Evolutionary conservation across 768 basidiomycete genomes (phyloP).

Genomic region (Russula lepida): DNA sequence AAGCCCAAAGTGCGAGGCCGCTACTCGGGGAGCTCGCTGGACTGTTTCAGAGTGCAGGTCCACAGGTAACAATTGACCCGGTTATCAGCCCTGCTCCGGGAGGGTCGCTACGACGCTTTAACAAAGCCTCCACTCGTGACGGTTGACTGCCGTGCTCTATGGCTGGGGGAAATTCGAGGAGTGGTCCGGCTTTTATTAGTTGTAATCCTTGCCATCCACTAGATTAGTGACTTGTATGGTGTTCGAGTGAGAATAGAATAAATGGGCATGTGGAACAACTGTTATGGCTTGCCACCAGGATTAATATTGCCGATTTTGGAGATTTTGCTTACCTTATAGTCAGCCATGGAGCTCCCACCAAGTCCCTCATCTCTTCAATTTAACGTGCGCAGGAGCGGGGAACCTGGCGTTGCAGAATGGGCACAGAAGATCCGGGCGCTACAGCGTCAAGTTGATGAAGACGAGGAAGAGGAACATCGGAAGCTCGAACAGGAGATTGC

Average conservation of each 20-base stretch:
- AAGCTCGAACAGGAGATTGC: constrained; percentile 52
- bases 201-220: too few species aligned
- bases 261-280: too few species aligned
- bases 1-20: constrained; percentile 5
- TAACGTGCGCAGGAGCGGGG: constrained; percentile 34
- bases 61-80: neutral
- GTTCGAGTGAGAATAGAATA: too few species aligned
- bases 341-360: constrained; percentile 16
- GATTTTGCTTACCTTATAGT: neutral
- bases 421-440: constrained; percentile 70
- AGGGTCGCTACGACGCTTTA: neutral
- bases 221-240: too few species aligned
- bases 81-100: neutral
- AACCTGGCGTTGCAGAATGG: constrained; percentile 72
- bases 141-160: neutral
- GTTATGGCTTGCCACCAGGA: neutral
- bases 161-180: neutral
- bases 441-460: constrained; percentile 73
- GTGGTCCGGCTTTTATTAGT: neutral
- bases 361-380: constrained; percentile 16
- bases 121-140: neutral
- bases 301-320: constrained; percentile 12
- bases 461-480: constrained; percentile 69
- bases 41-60: constrained; percentile 3
- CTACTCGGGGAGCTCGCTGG: constrained; percentile 10